Base-by-base conservation (phyloP, 2,329 filamentous ascomycete genomes). In the Amesomyces nigricolor region DNA sequence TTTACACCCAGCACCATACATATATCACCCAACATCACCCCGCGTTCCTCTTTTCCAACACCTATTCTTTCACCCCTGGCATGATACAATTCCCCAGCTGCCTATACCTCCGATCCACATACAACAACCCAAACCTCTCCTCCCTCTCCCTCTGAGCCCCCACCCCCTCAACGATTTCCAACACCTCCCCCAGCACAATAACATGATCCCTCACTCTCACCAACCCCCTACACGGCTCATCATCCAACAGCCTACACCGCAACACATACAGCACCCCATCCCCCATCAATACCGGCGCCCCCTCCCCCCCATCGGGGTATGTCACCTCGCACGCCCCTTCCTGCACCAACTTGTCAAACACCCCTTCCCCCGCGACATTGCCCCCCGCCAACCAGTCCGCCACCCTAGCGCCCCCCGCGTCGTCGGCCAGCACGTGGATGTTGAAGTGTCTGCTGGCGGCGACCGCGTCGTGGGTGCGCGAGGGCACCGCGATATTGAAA, bases 401-500 rank as follows among this genome's bases (percentile, higher is more conserved):
- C 3, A 82, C 69, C 5, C 66, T 64, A 5, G 76, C 79, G 10
- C 80, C 81, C 1, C 66, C 62, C 5, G 66, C 67, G 39, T 78
- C 74, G 5, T 74, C 77, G 0, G 72, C 67, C 0, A 83, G 73
- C 5, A 83, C 64, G 57, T 84, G 81, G 13, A 83, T 72, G 55
- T 82, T 82, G 65, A 83, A 83, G 13, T 62, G 63, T 1, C 73
- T 62, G 43, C 70, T 75, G 13, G 63, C 66, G 14, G 64, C 58
- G 19, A 84, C 73, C 8, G 80, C 79, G 55, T 78, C 73, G 22
- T 80, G 71, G 11, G 80, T 83, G 11, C 77, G 74, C 64, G 78
- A 82, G 17, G 80, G 80, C 29, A 76, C 72, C 22, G 74, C 74
- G 47, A 83, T 73, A 68, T 83, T 83, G 71, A 84, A 83, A 0